Base-by-base conservation (phyloP, 2,329 filamentous ascomycete genomes). In the Aspergillus uvarum region DNA sequence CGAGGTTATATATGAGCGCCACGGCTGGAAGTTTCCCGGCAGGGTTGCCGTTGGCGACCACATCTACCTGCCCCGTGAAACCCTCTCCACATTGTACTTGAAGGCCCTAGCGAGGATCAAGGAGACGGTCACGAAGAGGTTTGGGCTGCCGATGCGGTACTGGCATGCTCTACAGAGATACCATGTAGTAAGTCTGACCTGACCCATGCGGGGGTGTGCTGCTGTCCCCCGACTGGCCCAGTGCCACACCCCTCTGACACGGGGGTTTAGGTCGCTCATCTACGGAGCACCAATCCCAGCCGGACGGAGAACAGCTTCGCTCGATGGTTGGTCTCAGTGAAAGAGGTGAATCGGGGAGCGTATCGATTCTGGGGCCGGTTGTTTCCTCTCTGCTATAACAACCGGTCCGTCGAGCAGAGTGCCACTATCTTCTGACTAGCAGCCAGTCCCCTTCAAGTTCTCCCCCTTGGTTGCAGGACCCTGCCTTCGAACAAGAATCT, bases 331-430 rank as follows among this genome's bases (percentile, higher is more conserved):
- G 59, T 72, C 12, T 62, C 67, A 1, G 63, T 69, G 51, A 69
- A 63, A 58, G 64, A 68, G 22, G 61, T 51, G 12, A 65, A 65
- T 44, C 65, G 66, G 6, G 60, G 59, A 5, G 58, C 70, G 59
- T 74, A 67, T 57, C 58, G 24, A 5, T 75, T 75, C 56, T 75
- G 73, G 73, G 67, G 62, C 5, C 64, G 60, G 53, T 59, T 76
- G 51, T 76, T 73, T 59, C 72, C 70, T 12, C 47, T 75, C 32
- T 76, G 73, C 62, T 72, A 74, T 29, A 29, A 29, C 61, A 66
- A 65, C 12, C 68, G 70, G 49, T 68, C 65, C 24, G 67, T 74
- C 7, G 63, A 73, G 22, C 61, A 73, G 63, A 72, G 68, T 44
- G 61, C 70, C 24, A 54, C 58, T 29, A 65, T 71, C 44, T 65